Base-by-base conservation (phyloP, 208 protist species). In the Crithidia mellificae region DNA sequence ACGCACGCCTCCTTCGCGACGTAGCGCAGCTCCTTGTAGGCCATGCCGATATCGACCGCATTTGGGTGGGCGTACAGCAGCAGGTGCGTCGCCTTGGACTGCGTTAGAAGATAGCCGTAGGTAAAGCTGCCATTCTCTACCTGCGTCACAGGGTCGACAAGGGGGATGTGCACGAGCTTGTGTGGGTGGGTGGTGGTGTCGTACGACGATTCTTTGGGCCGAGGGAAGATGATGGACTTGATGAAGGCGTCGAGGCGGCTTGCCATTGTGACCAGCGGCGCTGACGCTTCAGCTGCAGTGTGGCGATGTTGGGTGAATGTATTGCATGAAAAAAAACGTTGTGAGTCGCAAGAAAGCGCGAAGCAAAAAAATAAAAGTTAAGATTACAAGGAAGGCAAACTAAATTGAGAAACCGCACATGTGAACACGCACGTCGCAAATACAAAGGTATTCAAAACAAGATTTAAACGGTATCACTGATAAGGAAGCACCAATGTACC, bases 51-150 rank as follows among this genome's bases (percentile, higher is more conserved):
- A 63, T 95, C 90, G 2, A 92, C 87, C 8, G 87, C 90, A 53
- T 95, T 95, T 25, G 84, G 85, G 63, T 95, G 90, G 12, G 87
- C 87, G 63, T 95, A 95, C 32, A 95, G 70, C 30, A 93, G 75
- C 15, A 93, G 74, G 54, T 88, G 81, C 7, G 77, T 88, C 0
- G 83, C 68, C 22, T 72, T 75, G 41, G 77, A 67, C 43, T 88
- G 83, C 52, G 71, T 71, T 20, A 91, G 51, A 2, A 89, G 50
- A 32, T 89, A 74, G 43, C 79, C 82, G 57, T 78, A 85, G 5
- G 87, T 92, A 68, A 87, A 92, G 36, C 30, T 34, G 36, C 86
- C 86, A 61, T 64, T 88, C 63, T 87, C 83, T 9, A 50, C 65
- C 2, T 81, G 76, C n/a, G 63, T 75, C 17, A 47, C 36, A 36